Evolutionary conservation across 2,329 filamentous ascomycete genomes (phyloP).

Genomic region (Epichloe gansuensis): DNA sequence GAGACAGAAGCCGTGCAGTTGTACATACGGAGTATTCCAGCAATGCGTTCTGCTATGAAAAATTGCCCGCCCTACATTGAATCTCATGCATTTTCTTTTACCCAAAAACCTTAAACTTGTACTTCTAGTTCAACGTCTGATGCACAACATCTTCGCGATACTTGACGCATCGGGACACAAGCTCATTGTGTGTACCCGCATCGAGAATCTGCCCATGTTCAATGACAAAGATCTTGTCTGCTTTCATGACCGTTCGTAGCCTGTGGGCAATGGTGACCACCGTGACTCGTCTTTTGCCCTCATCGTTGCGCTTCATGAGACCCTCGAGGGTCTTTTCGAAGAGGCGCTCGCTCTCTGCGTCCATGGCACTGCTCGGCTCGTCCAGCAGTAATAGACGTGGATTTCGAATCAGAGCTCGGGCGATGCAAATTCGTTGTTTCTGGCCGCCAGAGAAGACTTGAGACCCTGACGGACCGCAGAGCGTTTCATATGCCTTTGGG

Average conservation of each 20-base stretch:
- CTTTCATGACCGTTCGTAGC: constrained; percentile 29
- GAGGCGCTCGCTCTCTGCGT: constrained; percentile 33
- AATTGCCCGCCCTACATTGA: too few relatives aligned
- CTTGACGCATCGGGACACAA: neutral
- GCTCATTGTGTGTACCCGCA: neutral
- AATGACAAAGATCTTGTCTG: constrained; percentile 30
- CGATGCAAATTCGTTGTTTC: constrained; percentile 55
- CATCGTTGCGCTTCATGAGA: constrained; percentile 2
- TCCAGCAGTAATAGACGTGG: constrained; percentile 50
- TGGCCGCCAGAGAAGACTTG: constrained; percentile 54
- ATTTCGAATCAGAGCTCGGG: constrained; percentile 49
- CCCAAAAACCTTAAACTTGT: too few relatives aligned
- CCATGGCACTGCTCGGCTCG: constrained; percentile 43
- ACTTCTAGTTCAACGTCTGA: too few relatives aligned
- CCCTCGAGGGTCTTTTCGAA: constrained; percentile 45
- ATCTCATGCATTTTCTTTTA: too few relatives aligned
- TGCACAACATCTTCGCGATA: neutral
- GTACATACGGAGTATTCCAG: too few relatives aligned
- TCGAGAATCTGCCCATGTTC: constrained; percentile 27
- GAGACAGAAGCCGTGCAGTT: too few relatives aligned
- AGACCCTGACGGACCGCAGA: constrained; percentile 48
- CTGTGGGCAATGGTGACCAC: constrained; percentile 32
- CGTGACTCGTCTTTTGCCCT: constrained; percentile 25
- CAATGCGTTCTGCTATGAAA: too few relatives aligned
- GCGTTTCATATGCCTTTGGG: constrained; percentile 44